Evolutionary conservation across 495 filamentous ascomycete species (phyloP).

Genomic region (Ascodesmis nigricans): DNA sequence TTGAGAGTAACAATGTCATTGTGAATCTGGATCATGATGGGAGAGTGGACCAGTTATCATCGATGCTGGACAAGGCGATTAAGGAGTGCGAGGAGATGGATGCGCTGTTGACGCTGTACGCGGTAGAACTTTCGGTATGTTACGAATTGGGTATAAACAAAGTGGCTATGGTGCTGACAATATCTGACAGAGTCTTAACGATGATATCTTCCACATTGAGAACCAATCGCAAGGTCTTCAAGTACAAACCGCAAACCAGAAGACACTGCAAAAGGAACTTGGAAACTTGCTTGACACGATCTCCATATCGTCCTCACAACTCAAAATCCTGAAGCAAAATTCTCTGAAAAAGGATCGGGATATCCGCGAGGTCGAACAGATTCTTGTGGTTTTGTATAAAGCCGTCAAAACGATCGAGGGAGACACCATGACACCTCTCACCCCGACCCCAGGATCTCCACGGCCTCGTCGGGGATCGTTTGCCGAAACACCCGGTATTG

Average conservation of each 20-base stretch:
- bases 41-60: constrained; percentile 58
- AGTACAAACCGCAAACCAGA: constrained; percentile 92
- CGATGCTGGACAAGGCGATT: constrained; percentile 66
- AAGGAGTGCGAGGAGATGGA: constrained; percentile 90
- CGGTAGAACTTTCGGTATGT: constrained; percentile 75
- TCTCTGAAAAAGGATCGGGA: constrained; percentile 49
- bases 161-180: constrained; percentile 22
- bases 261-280: constrained; percentile 72
- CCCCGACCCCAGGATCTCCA: constrained; percentile 25
- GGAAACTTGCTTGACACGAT: constrained; percentile 62
- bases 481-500: constrained; percentile 57
- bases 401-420: constrained; percentile 92
- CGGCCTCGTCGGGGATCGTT: constrained; percentile 33
- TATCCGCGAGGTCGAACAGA: constrained; percentile 49
- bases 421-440: too few relatives aligned
- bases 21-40: constrained; percentile 75
- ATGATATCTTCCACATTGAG: constrained; percentile 92
- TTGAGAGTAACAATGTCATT: constrained; percentile 84
- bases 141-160: background rate
- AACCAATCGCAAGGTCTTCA: constrained; percentile 90
- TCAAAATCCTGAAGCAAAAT: constrained; percentile 48
- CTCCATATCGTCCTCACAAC: constrained; percentile 53
- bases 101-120: constrained; percentile 76
- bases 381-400: constrained; percentile 65
- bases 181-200: constrained; percentile 53